phyloP scores from a whole-genome alignment of 768 basidiomycete genomes.

The Boletus rex-veris region DNA sequence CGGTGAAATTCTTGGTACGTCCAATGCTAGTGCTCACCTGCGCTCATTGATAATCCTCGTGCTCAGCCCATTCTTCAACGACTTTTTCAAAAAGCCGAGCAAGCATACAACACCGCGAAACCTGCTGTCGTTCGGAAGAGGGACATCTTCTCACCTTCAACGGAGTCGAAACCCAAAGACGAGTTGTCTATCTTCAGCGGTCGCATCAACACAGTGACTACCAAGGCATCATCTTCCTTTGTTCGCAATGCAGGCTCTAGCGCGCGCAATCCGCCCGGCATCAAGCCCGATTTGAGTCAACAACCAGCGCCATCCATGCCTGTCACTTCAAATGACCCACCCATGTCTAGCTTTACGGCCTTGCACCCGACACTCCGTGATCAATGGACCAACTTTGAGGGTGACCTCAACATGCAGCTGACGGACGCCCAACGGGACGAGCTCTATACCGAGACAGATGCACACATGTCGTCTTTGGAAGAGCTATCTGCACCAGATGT shows the following conservation, averaged over 20 bases:
- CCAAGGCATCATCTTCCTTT: slow-evolving; percentile 35
- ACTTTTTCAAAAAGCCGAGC: slow-evolving; percentile 57
- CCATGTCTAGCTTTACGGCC: slow-evolving; percentile 34
- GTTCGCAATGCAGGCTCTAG: background rate
- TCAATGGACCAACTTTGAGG: slow-evolving; percentile 56
- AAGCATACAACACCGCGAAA: slow-evolving; percentile 46
- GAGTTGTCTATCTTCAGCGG: slow-evolving; percentile 76
- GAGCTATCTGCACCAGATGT: background rate
- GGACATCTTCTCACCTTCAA: slow-evolving; percentile 58
- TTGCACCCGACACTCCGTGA: slow-evolving; percentile 56
- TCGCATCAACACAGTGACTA: slow-evolving; percentile 61
- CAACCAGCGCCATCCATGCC: slow-evolving; percentile 16
- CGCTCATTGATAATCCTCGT: slow-evolving; percentile 1
- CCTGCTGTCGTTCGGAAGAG: slow-evolving; percentile 40
- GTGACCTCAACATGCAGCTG: slow-evolving; percentile 49
- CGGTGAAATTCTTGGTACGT: slow-evolving; percentile 66
- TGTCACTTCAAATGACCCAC: slow-evolving; percentile 29
- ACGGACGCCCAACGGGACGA: slow-evolving; percentile 33
- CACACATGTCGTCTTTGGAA: slow-evolving; percentile 11
- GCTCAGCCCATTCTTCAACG: slow-evolving; percentile 62
- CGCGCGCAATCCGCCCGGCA: background rate
- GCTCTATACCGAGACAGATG: slow-evolving; percentile 22
- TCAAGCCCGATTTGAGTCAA: slow-evolving; percentile 29
- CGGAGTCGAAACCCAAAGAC: slow-evolving; percentile 49
- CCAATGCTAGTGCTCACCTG: background rate